These are phyloP conservation scores for Scheffersomyces titani DNA, from an alignment of 1,139 yeast species.

Conservation along the genomic window DNA sequence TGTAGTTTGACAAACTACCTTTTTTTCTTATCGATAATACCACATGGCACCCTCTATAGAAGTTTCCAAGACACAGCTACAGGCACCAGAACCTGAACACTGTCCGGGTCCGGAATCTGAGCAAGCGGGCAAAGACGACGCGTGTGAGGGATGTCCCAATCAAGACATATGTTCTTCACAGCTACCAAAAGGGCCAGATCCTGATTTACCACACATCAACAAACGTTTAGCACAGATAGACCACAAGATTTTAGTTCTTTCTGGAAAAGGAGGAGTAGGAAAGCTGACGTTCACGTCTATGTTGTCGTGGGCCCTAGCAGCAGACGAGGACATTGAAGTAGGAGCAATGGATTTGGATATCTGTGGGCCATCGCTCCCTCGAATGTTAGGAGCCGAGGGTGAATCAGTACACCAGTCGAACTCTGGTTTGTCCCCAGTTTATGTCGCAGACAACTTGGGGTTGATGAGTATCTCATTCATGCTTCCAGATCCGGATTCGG, in stretches of 20 bases:
- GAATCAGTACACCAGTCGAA: conserved; percentile 87
- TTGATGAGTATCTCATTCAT: conserved; percentile 94
- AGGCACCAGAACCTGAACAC: conserved; percentile 83
- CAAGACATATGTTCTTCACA: conserved; percentile 81
- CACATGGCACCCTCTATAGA: conserved; percentile 7
- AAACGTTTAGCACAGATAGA: conserved; percentile 65
- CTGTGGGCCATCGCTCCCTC: conserved; percentile 96
- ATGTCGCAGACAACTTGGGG: conserved; percentile 91
- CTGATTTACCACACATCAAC: conserved; percentile 81
- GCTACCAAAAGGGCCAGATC: conserved; percentile 93
- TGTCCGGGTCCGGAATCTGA: conserved; percentile 99
- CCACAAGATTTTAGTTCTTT: conserved; percentile 82
- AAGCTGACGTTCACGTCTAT: conserved; percentile 93
- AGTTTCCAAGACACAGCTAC: conserved; percentile 23
- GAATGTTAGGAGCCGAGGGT: conserved; percentile 90
- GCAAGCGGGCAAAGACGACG: conserved; percentile 88
- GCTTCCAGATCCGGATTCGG: conserved; percentile 92
- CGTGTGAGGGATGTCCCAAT: conserved; percentile 94
- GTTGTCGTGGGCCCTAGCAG: conserved; percentile 94
- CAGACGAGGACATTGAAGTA: conserved; percentile 82
- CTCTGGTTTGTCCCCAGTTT: conserved; percentile 96
- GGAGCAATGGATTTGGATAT: conserved; percentile 98
- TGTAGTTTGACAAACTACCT: neutral
- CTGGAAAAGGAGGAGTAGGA: conserved; percentile 99
- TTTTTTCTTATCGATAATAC: neutral